A percentile compares a stretch with the other conserved stretches of the same genome.
phyloP scores from a whole-genome alignment of 2,329 filamentous ascomycete genomes.

The Cladophialophora bantiana region DNA sequence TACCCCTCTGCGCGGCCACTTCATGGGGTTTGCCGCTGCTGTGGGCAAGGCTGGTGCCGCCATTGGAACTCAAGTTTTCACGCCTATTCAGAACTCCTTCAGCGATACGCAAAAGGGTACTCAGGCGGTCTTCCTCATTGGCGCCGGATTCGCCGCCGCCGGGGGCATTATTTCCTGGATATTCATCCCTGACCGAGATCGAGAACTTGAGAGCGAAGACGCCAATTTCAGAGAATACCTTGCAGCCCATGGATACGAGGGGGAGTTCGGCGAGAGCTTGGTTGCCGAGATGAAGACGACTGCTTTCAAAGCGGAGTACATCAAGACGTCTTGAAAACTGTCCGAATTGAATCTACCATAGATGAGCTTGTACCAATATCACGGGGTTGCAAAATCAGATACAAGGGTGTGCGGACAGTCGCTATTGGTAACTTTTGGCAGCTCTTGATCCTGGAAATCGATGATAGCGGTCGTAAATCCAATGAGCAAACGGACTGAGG shows the following conservation, averaged over 20 bases:
- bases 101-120: slow-evolving; percentile 53
- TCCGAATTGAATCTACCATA: neutral
- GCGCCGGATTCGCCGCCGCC: slow-evolving; percentile 56
- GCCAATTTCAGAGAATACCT: slow-evolving; percentile 55
- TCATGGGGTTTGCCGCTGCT: slow-evolving; percentile 57
- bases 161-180: slow-evolving; percentile 56
- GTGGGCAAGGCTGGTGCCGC: slow-evolving; percentile 60
- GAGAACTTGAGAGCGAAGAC: slow-evolving; percentile 55
- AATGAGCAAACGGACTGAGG: neutral
- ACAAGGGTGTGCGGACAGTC: neutral
- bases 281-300: slow-evolving; percentile 16
- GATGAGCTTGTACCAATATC: too few relatives aligned
- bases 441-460: neutral
- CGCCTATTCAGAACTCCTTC: slow-evolving; percentile 57
- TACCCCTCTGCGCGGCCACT: slow-evolving; percentile 59
- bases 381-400: too few relatives aligned
- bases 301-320: slow-evolving; percentile 13
- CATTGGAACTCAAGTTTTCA: slow-evolving; percentile 61
- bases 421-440: neutral
- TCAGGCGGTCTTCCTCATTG: slow-evolving; percentile 60
- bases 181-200: slow-evolving; percentile 55
- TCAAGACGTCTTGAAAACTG: slow-evolving; percentile 14
- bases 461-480: neutral
- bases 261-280: slow-evolving; percentile 21
- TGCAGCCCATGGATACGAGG: slow-evolving; percentile 52